These are phyloP conservation scores for Trametes elegans DNA, from an alignment of 768 basidiomycete species.

Conservation along the genomic window DNA sequence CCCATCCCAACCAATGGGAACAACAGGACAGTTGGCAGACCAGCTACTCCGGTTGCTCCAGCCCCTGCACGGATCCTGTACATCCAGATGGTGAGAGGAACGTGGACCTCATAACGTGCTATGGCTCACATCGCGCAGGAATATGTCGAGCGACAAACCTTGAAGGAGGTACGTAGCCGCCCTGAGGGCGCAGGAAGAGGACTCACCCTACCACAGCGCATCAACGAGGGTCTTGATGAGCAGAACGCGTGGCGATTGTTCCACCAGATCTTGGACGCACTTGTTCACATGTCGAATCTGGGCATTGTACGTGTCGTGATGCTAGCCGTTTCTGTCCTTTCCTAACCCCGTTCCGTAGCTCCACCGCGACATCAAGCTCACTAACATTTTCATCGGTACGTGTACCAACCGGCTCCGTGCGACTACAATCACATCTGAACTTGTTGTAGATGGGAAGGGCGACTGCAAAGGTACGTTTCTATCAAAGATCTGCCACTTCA, in stretches of 20 bases:
- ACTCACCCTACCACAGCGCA: slow-evolving; percentile 51
- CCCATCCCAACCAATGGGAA: slow-evolving; percentile 7
- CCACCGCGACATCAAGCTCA: slow-evolving; percentile 88
- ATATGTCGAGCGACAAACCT: slow-evolving; percentile 87
- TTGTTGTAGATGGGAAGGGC: slow-evolving; percentile 65
- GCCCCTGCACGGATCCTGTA: slow-evolving; percentile 61
- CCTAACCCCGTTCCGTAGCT: slow-evolving; percentile 37
- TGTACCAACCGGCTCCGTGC: too few relatives aligned
- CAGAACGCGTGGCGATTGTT: slow-evolving; percentile 90
- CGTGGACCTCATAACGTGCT: background rate
- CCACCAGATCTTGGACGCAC: slow-evolving; percentile 84
- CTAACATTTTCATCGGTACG: slow-evolving; percentile 91
- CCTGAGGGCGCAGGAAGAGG: too few relatives aligned
- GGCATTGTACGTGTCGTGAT: slow-evolving; percentile 68
- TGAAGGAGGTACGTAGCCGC: slow-evolving; percentile 77
- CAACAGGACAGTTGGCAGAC: slow-evolving; percentile 21
- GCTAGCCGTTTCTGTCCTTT: background rate
- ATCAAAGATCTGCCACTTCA: background rate
- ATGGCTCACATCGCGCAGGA: slow-evolving; percentile 46
- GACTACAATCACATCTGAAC: background rate
- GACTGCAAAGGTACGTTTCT: slow-evolving; percentile 69
- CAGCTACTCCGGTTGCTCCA: slow-evolving; percentile 23
- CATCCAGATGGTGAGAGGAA: slow-evolving; percentile 80
- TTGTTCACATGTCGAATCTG: slow-evolving; percentile 84
- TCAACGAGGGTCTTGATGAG: slow-evolving; percentile 79